These are phyloP conservation scores for Apostasia ramifera DNA, from an alignment of 106 monocot genomes.

Conservation along the genomic window DNA sequence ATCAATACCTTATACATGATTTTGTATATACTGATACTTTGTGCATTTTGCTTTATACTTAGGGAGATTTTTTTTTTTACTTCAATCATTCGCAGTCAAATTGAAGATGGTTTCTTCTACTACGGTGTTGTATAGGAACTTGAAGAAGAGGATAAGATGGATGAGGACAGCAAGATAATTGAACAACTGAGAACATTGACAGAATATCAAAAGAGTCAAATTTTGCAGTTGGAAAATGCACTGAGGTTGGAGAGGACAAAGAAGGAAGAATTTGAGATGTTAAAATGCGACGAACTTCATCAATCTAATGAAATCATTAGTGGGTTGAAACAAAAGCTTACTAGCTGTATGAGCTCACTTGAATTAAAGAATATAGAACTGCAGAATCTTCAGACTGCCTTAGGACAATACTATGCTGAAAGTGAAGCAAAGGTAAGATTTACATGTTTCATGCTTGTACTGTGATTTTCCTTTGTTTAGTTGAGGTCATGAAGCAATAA, in stretches of 20 bases:
- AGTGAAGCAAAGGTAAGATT: slow-evolving; percentile 81
- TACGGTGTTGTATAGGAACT: slow-evolving; percentile 70
- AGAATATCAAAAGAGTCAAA: slow-evolving; percentile 60
- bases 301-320: slow-evolving; percentile 57
- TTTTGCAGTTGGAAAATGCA: slow-evolving; percentile 67
- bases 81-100: slow-evolving; percentile 51
- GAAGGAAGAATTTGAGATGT: slow-evolving; percentile 41
- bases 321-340: slow-evolving; percentile 52
- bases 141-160: slow-evolving; percentile 94
- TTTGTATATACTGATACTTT: slow-evolving; percentile 16
- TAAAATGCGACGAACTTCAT: slow-evolving; percentile 45
- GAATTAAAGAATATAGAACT: slow-evolving; percentile 79
- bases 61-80: slow-evolving; percentile 24
- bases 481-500: not conserved
- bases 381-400: slow-evolving; percentile 87
- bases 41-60: slow-evolving; percentile 28
- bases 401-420: slow-evolving; percentile 98
- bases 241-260: slow-evolving; percentile 53
- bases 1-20: not conserved
- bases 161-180: slow-evolving; percentile 84
- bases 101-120: slow-evolving; percentile 62
- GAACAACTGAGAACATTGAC: slow-evolving; percentile 58
- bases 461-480: not conserved
- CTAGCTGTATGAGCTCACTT: slow-evolving; percentile 39
- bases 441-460: not conserved